Evolutionary conservation across 257 asterid genomes (phyloP).

Genomic region (Penstemon newberryi): DNA sequence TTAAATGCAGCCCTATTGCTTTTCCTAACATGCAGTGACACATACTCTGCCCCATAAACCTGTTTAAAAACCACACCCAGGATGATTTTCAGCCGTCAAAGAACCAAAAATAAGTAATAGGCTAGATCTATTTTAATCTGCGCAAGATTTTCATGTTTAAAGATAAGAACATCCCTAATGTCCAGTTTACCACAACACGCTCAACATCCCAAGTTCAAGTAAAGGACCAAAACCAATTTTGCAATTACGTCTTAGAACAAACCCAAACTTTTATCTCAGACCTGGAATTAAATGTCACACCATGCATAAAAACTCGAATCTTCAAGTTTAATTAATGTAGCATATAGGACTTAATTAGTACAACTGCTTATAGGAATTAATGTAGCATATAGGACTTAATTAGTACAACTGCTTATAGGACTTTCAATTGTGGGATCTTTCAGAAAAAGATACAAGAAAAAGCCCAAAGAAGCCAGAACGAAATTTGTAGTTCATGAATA

Average conservation of each 20-base stretch:
- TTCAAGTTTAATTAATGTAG: not conserved
- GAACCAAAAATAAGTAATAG: slow-evolving; percentile 4
- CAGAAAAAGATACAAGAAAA: no score
- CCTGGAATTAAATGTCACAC: not conserved
- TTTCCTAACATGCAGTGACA: slow-evolving; percentile 90
- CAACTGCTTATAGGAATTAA: no score
- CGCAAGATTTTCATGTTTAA: not conserved
- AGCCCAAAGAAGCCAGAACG: no score
- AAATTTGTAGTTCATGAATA: not conserved
- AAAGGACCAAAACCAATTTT: not conserved
- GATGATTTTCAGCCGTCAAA: not conserved
- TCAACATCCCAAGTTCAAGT: not conserved
- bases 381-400: no score
- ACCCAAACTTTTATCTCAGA: not conserved
- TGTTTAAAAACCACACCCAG: slow-evolving; percentile 34
- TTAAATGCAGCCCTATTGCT: slow-evolving; percentile 94
- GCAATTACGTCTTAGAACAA: not conserved
- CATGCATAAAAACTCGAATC: not conserved
- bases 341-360: no score
- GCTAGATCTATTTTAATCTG: not conserved
- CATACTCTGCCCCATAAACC: slow-evolving; percentile 93
- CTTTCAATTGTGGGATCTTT: no score
- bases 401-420: no score
- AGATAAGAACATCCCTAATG: not conserved
- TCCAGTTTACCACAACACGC: not conserved